phyloP scores from a whole-genome alignment of 495 filamentous ascomycete species.

The Aspergillus panamensis region DNA sequence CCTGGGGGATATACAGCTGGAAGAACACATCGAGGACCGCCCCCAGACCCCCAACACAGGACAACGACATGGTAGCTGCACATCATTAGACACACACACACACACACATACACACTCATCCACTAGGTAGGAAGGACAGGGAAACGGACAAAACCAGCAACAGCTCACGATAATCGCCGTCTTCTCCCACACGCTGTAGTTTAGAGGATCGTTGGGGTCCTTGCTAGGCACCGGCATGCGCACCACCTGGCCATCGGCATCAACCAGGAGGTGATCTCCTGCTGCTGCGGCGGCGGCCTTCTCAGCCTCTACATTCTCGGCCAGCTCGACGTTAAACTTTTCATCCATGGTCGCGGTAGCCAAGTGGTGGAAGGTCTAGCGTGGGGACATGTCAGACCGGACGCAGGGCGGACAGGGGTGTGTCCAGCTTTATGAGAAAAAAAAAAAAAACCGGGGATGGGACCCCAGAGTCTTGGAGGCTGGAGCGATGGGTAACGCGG shows the following conservation, averaged over 20 bases:
- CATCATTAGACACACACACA: background rate
- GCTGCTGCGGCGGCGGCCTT: background rate
- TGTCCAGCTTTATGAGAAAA: background rate
- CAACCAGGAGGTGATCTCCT: conserved; percentile 21
- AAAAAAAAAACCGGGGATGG: no score
- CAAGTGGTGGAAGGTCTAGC: background rate
- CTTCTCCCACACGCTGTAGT: conserved; percentile 34
- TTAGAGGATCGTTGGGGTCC: conserved; percentile 38
- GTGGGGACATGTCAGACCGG: background rate
- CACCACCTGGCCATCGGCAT: conserved; percentile 25
- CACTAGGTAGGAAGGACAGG: background rate
- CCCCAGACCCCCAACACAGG: conserved; percentile 32
- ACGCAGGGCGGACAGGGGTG: background rate
- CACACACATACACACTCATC: no score
- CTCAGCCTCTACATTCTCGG: conserved; percentile 22
- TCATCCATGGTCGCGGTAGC: conserved; percentile 1
- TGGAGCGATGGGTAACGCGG: no score
- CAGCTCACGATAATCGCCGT: conserved; percentile 30
- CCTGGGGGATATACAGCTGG: conserved; percentile 27
- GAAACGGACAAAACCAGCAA: conserved; percentile 37
- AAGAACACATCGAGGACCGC: conserved; percentile 31
- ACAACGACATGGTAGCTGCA: conserved; percentile 34
- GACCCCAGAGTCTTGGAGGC: no score
- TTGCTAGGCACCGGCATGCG: conserved; percentile 32
- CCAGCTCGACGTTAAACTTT: conserved; percentile 23